A percentile compares a stretch with the other conserved stretches of the same genome.
phyloP scores from a whole-genome alignment of 2,329 filamentous ascomycete species.

The Talaromyces rugulosus region DNA sequence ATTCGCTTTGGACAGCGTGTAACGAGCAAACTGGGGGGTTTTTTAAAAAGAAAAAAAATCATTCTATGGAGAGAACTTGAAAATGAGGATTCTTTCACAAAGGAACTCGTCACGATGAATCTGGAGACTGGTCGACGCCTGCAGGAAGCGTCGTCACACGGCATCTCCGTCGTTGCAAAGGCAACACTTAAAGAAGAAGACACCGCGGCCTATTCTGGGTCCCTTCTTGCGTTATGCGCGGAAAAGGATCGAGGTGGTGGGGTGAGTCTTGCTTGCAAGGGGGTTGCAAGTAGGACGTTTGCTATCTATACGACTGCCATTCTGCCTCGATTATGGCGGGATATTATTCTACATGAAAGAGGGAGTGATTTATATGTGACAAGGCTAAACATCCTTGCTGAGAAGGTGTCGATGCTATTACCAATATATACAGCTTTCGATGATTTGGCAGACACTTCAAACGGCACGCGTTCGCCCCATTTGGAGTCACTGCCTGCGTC shows the following conservation, averaged over 20 bases:
- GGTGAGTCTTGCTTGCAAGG: background rate
- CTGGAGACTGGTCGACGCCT: background rate
- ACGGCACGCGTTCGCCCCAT: background rate
- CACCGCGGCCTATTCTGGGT: background rate
- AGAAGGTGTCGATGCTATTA: background rate
- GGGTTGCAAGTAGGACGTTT: background rate
- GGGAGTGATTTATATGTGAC: background rate
- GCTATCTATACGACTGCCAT: conserved; percentile 11
- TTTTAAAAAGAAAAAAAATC: background rate
- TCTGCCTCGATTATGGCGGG: conserved; percentile 4
- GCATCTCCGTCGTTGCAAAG: background rate
- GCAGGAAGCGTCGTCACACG: background rate
- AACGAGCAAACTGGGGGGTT: background rate
- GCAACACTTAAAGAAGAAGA: background rate
- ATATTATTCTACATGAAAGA: background rate
- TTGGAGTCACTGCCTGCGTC: background rate
- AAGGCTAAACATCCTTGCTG: conserved; percentile 2
- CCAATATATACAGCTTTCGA: conserved; percentile 8
- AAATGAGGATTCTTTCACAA: background rate
- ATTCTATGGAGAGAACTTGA: background rate
- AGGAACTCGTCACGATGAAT: background rate
- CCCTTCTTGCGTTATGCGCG: conserved; percentile 1
- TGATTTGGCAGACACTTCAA: background rate
- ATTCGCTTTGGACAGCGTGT: background rate
- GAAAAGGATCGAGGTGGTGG: conserved; percentile 5